phyloP scores from a whole-genome alignment of 805 yeast species.

The Saccharomycopsis sp. region DNA sequence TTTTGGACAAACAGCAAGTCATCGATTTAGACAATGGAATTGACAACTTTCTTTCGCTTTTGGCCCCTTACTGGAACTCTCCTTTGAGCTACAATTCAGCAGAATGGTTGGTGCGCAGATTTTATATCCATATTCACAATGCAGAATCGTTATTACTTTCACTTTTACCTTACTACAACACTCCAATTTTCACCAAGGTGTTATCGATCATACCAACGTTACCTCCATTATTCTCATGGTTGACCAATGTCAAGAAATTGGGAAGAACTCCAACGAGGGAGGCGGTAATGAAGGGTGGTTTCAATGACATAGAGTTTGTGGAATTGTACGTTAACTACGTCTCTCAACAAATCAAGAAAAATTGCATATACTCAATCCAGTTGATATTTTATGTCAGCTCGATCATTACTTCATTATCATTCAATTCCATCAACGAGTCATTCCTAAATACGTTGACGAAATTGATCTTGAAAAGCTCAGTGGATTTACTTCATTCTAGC shows the following conservation, averaged over 20 bases:
- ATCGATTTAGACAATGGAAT: constrained; percentile 70
- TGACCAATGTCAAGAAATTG: constrained; percentile 57
- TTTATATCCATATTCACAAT: constrained; percentile 74
- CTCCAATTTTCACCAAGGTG: constrained; percentile 67
- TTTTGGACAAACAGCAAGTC: constrained; percentile 72
- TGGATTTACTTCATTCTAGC: constrained; percentile 42
- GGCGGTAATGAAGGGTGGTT: constrained; percentile 59
- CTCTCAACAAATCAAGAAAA: constrained; percentile 38
- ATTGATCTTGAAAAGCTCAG: constrained; percentile 49
- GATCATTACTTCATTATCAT: constrained; percentile 60
- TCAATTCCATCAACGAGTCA: constrained; percentile 36
- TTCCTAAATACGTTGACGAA: constrained; percentile 49
- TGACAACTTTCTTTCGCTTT: constrained; percentile 62
- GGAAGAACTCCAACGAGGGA: constrained; percentile 58
- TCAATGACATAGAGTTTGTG: constrained; percentile 63
- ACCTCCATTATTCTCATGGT: constrained; percentile 76
- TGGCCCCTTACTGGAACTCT: constrained; percentile 45
- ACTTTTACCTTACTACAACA: constrained; percentile 72
- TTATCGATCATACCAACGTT: constrained; percentile 63
- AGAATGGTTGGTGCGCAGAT: constrained; percentile 94
- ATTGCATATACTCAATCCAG: constrained; percentile 58
- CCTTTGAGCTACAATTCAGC: constrained; percentile 73
- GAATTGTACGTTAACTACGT: constrained; percentile 52
- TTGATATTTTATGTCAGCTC: constrained; percentile 74
- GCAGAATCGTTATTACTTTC: constrained; percentile 66